Base-by-base conservation (phyloP, 441 rosid species). In the Mallotus japonicus region DNA sequence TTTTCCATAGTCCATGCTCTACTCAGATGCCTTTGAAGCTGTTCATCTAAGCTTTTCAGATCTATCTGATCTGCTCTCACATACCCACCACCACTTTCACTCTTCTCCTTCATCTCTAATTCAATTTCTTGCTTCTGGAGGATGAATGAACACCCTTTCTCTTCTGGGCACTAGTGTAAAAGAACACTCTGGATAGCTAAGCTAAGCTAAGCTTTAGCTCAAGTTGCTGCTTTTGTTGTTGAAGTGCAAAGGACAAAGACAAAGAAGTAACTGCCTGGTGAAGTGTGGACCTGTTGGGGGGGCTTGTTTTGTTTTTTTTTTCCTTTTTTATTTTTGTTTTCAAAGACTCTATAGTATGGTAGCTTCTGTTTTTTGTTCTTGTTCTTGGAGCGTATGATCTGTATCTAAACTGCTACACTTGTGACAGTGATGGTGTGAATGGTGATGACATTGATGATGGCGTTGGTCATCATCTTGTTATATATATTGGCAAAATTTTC, bases 1-100 rank as follows among this genome's bases (percentile, higher is more conserved):
- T 81, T 86, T 75, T 93, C 97, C 71, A 82, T 72, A 55, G 93
- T 86, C 87, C 83, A 84, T 66, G 87, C 94, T 76, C 91, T 83
- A 83, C 78, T 92, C 32, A 91, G 83, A 68, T 88, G 97, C 79
- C 90, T 83, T 76, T 92, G 96, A 0, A 95, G 92, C 74, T 95
- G 99, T 75, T 95, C 99, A 72, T 95, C 99, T 77, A 95, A 86
- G 79, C 94, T 89, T 79, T 92, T 95, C 72, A 95, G 91, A 84
- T 95, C 99, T 87, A 95, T 92, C 87, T 87, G 94, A 86, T 95
- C 99, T 69, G 99, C 99, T 81, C 99, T 80, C 59, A 95, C 97
- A 59, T 86, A 92, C 75, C 92, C 95, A 28, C 87, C 90, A 3
- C 87, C 94, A 46, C 86, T 80, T 79, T 84, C 95, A 75, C 78